Conservation (phyloP, 495 filamentous ascomycete genomes). For the Evansstolkia leycettana region DNA sequence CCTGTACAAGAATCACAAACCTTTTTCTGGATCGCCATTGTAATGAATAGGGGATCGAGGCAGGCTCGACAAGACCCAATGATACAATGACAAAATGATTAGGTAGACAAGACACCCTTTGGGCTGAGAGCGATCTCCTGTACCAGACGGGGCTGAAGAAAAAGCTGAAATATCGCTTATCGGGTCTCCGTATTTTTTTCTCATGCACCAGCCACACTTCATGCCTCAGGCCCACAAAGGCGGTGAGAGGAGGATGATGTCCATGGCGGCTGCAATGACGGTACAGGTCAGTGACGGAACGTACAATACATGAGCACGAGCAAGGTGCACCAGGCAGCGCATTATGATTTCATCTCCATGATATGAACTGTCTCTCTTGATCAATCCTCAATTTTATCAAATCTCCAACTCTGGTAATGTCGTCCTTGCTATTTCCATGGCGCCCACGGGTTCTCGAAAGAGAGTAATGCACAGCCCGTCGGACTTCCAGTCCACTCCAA, state of each 20-base stretch:
- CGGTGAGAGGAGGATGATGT: slow-evolving; percentile 10
- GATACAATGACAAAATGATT: too few species aligned
- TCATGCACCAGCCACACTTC: neutral
- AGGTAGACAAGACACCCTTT: too few species aligned
- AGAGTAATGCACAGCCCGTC: slow-evolving; percentile 47
- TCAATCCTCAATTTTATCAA: slow-evolving; percentile 1
- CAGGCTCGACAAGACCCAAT: slow-evolving; percentile 12
- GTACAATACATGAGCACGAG: neutral
- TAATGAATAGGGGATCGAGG: slow-evolving; percentile 12
- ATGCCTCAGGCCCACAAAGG: slow-evolving; percentile 17
- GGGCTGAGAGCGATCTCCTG: too few species aligned
- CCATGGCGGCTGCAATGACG: neutral
- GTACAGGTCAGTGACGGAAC: too few species aligned
- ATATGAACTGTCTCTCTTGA: neutral
- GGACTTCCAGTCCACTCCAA: slow-evolving; percentile 21
- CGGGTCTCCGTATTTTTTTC: slow-evolving; percentile 1
- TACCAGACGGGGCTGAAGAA: neutral
- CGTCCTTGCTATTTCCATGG: slow-evolving; percentile 19
- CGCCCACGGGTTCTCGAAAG: slow-evolving; percentile 49
- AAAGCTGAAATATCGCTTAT: slow-evolving; percentile 2
- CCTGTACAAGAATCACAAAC: slow-evolving; percentile 16
- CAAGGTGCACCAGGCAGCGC: neutral
- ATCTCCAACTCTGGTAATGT: slow-evolving; percentile 17
- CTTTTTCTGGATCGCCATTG: slow-evolving; percentile 98
- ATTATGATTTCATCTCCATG: too few species aligned